Evolutionary conservation across 1,284 basidiomycete species (phyloP).

Genomic region (Hymenochaete sp.): DNA sequence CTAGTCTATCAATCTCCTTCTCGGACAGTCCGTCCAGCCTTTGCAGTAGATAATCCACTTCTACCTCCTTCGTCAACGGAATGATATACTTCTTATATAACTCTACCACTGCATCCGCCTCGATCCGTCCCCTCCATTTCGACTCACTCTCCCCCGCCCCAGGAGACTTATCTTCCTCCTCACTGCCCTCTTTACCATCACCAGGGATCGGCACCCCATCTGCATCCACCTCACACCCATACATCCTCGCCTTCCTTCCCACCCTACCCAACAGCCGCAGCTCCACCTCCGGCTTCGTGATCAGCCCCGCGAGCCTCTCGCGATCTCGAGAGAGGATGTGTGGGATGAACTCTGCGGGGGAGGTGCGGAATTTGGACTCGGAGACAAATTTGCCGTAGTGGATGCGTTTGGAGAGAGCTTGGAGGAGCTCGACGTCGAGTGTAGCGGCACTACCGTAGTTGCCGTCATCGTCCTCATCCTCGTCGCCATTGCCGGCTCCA

Average conservation of each 20-base stretch:
- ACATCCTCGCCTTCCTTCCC: slow-evolving; percentile 85
- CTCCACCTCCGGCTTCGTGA: slow-evolving; percentile 96
- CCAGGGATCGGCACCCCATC: slow-evolving; percentile 50
- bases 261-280: slow-evolving; percentile 78
- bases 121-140: slow-evolving; percentile 88
- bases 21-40: slow-evolving; percentile 76
- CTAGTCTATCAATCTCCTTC: slow-evolving; percentile 69
- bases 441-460: slow-evolving; percentile 96
- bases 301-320: slow-evolving; percentile 70
- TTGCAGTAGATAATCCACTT: slow-evolving; percentile 90
- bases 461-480: slow-evolving; percentile 80
- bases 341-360: slow-evolving; percentile 84
- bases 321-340: slow-evolving; percentile 79
- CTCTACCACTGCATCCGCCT: slow-evolving; percentile 86
- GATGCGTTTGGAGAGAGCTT: slow-evolving; percentile 90
- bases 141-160: slow-evolving; percentile 10
- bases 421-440: slow-evolving; percentile 89
- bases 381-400: slow-evolving; percentile 99
- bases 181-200: slow-evolving; percentile 20
- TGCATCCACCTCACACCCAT: slow-evolving; percentile 82
- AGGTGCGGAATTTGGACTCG: slow-evolving; percentile 86
- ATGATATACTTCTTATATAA: slow-evolving; percentile 95
- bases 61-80: slow-evolving; percentile 95
- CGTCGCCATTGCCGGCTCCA: slow-evolving; percentile 60
- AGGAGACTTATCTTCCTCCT: slow-evolving; percentile 21